A percentile compares a stretch with the other conserved stretches of the same genome.
Conservation (phyloP, 2,329 filamentous ascomycete genomes). For the Pseudocercospora fuligena region DNA sequence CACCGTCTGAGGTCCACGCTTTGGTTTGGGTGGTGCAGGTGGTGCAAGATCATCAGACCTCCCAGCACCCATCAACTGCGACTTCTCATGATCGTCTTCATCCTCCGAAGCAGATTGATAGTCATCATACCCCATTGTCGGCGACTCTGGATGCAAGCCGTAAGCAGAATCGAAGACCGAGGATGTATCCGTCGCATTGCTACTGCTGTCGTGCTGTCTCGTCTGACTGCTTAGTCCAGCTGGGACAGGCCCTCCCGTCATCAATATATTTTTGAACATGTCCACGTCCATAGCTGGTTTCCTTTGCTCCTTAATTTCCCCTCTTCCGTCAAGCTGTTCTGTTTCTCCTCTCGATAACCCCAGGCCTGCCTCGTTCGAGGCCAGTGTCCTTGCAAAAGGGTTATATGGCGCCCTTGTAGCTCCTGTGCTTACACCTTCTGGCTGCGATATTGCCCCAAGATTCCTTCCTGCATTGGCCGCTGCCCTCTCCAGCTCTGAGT, state of each 20-base stretch:
- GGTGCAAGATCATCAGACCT: slow-evolving; percentile 61
- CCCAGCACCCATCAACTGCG: slow-evolving; percentile 45
- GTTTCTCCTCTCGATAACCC: slow-evolving; percentile 18
- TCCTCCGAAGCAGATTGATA: slow-evolving; percentile 40
- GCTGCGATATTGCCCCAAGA: slow-evolving; percentile 25
- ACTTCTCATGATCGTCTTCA: slow-evolving; percentile 47
- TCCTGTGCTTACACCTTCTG: slow-evolving; percentile 10
- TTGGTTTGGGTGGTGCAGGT: slow-evolving; percentile 68
- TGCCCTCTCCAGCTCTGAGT: slow-evolving; percentile 30
- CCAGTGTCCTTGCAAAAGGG: slow-evolving; percentile 42
- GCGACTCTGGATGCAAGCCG: slow-evolving; percentile 54
- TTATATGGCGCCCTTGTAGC: slow-evolving; percentile 38
- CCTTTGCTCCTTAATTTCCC: slow-evolving; percentile 17
- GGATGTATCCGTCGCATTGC: slow-evolving; percentile 59
- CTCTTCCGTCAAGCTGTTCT: slow-evolving; percentile 13
- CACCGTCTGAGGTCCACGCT: slow-evolving; percentile 42
- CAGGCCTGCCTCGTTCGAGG: slow-evolving; percentile 34
- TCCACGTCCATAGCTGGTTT: slow-evolving; percentile 68
- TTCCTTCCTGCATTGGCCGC: slow-evolving; percentile 31
- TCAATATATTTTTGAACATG: slow-evolving; percentile 73
- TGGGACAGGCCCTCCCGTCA: slow-evolving; percentile 66
- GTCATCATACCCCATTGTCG: slow-evolving; percentile 60
- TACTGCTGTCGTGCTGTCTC: slow-evolving; percentile 45
- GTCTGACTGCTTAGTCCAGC: slow-evolving; percentile 17
- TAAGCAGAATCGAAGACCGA: slow-evolving; percentile 59